Conservation (phyloP, 2,329 filamentous ascomycete genomes). For the Didymella keratinophila region DNA sequence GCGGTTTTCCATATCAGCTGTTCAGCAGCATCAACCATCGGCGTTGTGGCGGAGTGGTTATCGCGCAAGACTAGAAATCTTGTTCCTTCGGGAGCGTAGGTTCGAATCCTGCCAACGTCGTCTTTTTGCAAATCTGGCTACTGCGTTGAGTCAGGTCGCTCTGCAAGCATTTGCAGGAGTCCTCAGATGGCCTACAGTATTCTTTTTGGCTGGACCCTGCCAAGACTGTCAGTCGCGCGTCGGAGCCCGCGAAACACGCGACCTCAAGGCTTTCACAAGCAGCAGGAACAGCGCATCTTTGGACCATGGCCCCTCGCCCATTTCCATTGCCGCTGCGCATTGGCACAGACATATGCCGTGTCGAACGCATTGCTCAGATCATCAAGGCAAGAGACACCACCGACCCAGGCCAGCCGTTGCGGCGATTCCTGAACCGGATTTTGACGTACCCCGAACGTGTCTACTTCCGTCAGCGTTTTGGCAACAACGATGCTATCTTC, state of each 20-base stretch:
- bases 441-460: slow-evolving; percentile 44
- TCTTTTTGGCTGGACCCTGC: slow-evolving; percentile 13
- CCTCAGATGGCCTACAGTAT: not conserved
- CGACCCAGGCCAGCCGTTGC: slow-evolving; percentile 19
- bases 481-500: slow-evolving; percentile 13
- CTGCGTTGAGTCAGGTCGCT: not conserved
- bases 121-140: not conserved
- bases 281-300: not conserved
- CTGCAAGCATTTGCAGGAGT: not conserved
- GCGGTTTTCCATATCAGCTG: not conserved
- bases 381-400: slow-evolving; percentile 50
- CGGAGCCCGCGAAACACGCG: not conserved
- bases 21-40: slow-evolving; percentile 20
- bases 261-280: slow-evolving; percentile 1
- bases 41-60: slow-evolving; percentile 54
- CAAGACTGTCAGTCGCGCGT: not conserved
- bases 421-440: slow-evolving; percentile 34
- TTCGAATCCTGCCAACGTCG: slow-evolving; percentile 53
- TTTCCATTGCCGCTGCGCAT: slow-evolving; percentile 74
- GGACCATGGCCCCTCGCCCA: slow-evolving; percentile 54
- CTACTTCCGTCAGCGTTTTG: slow-evolving; percentile 44
- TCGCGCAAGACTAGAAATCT: slow-evolving; percentile 55
- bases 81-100: slow-evolving; percentile 54
- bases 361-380: slow-evolving; percentile 69
- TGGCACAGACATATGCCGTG: slow-evolving; percentile 80